Conservation (phyloP, 768 basidiomycete species). For the Lenzites betulinus region DNA sequence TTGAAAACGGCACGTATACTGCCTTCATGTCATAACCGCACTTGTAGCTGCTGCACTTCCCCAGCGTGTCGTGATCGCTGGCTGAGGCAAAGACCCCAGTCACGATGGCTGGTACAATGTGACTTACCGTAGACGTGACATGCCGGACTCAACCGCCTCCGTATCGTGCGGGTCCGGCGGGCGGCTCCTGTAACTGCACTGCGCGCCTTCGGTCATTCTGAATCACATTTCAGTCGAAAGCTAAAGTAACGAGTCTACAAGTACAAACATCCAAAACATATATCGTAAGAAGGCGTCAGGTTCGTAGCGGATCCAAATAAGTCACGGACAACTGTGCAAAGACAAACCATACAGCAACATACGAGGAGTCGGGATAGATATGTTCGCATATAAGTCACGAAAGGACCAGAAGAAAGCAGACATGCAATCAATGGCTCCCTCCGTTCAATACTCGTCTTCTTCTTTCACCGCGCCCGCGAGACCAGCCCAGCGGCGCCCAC, state of each 20-base stretch:
- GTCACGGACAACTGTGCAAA: not conserved
- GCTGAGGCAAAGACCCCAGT: not conserved
- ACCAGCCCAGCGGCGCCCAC: constrained; percentile 30
- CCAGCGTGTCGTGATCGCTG: no score
- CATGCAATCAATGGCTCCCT: not conserved
- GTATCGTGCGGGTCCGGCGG: no score
- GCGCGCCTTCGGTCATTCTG: not conserved
- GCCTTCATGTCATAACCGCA: no score
- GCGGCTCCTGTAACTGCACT: no score
- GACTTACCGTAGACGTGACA: not conserved
- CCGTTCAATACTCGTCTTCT: constrained; percentile 32
- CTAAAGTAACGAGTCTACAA: not conserved
- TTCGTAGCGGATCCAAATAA: constrained; percentile 7
- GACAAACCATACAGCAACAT: constrained; percentile 6
- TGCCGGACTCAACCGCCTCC: no score
- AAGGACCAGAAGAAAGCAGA: not conserved
- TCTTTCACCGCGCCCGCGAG: constrained; percentile 35
- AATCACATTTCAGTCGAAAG: not conserved
- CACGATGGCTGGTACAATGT: not conserved
- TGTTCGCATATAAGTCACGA: constrained; percentile 12
- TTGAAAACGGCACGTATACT: no score
- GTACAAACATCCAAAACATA: not conserved
- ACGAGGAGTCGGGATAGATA: constrained; percentile 1
- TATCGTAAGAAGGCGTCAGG: constrained; percentile 7
- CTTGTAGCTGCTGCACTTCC: no score